These are phyloP conservation scores for Trypanosoma caninum DNA, from an alignment of 208 protist species.

Conservation along the genomic window DNA sequence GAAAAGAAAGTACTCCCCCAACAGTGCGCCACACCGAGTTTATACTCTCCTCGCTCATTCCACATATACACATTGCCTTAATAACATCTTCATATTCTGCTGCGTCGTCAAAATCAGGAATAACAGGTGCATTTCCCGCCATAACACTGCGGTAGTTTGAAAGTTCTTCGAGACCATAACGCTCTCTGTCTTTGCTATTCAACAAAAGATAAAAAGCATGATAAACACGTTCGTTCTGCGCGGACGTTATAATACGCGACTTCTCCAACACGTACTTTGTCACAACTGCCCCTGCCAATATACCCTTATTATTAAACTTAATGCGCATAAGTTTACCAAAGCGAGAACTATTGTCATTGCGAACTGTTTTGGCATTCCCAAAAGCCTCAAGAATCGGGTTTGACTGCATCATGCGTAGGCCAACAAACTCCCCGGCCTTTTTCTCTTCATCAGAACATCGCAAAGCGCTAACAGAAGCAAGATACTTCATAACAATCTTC, in stretches of 20 bases:
- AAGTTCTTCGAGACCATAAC: conserved; percentile 20
- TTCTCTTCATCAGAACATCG: conserved; percentile 26
- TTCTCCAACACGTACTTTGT: conserved; percentile 78
- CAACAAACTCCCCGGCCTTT: conserved; percentile 23
- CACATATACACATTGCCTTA: conserved; percentile 43
- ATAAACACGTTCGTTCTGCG: conserved; percentile 66
- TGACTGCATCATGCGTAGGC: conserved; percentile 37
- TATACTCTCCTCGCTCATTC: conserved; percentile 35
- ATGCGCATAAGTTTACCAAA: conserved; percentile 88
- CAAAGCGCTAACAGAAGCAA: conserved; percentile 26
- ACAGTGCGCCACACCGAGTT: conserved; percentile 31
- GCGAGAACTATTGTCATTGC: conserved; percentile 87
- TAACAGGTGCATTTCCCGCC: conserved; percentile 18
- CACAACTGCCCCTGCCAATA: conserved; percentile 41
- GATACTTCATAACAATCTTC: conserved; percentile 45
- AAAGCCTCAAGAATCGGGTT: conserved; percentile 90
- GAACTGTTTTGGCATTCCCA: conserved; percentile 88
- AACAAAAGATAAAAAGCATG: conserved; percentile 90
- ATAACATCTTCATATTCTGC: conserved; percentile 26
- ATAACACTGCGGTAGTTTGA: conserved; percentile 26
- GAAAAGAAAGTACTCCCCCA: conserved; percentile 64
- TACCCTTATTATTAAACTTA: conserved; percentile 46
- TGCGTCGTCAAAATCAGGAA: conserved; percentile 39
- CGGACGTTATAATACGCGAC: conserved; percentile 54
- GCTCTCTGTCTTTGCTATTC: conserved; percentile 20